Base-by-base conservation (phyloP, 306 rosid genomes). In the Lathyrus sativus region DNA sequence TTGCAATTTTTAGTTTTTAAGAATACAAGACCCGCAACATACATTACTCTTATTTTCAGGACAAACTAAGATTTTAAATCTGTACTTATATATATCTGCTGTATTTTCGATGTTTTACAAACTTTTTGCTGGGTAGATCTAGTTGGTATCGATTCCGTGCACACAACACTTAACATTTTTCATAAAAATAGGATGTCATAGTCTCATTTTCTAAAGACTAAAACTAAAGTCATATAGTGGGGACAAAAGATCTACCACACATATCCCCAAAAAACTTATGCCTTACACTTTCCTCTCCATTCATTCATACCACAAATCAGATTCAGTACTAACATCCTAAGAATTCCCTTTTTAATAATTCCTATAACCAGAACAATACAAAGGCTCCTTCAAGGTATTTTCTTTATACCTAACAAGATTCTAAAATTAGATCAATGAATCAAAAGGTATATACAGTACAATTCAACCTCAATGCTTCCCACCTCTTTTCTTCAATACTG, bases 401-500 rank as follows among this genome's bases (percentile, higher is more conserved):
- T 78, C 60, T 75, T 64, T 76, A 54, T 53, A 65, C 63, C 73
- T 73, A 67, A 19, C 37, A 65, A 65, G 51, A 74, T 38, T 76
- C 58, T 53, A 84, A 80, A 67, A 67, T 10, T 60, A 68, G 38
- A 74, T 28, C 15, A 33, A 41, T 51, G 79, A 72, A 69, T 62
- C 58, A 5, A 48, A 19, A 60, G 71, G 67, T 67, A 76, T 74
- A 31, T 71, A 72, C 68, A 14, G 33, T 71, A 72, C 68, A 14
- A 57, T 62, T 75, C 73, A 65, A 2, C 53, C 62, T 45, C 84
- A 80, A 62, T 53, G 66, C 78, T 90, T 93, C 19, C 86, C 78
- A 62, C 83, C 39, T 49, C 51, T 80, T 77, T 62, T 92, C 84
- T 85, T 92, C 26, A 92, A 10, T 41, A 53, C 65, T 7, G 89